Conservation (phyloP, 169 alveolate genomes). For the Plasmodium vinckei region DNA sequence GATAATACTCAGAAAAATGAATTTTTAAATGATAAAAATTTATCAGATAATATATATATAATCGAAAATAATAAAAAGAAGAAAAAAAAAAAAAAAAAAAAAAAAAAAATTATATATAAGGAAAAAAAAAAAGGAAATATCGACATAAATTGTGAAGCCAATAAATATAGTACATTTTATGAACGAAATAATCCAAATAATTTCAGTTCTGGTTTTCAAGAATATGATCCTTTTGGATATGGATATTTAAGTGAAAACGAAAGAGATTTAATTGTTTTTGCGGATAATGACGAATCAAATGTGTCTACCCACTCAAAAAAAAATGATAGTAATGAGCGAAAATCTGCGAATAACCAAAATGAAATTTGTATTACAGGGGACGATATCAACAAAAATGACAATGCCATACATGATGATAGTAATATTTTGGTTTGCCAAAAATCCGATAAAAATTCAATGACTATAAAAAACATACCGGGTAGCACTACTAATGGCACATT, state of each 20-base stretch:
- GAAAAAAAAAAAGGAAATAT: slow-evolving; percentile 28
- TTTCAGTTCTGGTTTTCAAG: slow-evolving; percentile 52
- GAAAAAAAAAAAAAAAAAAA: slow-evolving; percentile 35
- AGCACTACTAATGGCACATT: neutral
- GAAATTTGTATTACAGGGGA: neutral
- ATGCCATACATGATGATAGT: neutral
- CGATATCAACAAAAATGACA: neutral
- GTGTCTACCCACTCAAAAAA: neutral
- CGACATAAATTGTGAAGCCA: neutral
- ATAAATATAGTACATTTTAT: neutral
- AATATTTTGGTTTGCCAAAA: neutral
- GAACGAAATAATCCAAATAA: slow-evolving; percentile 14
- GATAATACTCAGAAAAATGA: neutral
- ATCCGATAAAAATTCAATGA: neutral
- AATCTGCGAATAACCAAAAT: neutral
- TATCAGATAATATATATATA: slow-evolving; percentile 31
- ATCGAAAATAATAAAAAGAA: slow-evolving; percentile 28
- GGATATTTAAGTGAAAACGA: slow-evolving; percentile 72
- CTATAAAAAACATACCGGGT: neutral
- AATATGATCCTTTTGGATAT: slow-evolving; percentile 70
- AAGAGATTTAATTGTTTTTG: slow-evolving; percentile 74
- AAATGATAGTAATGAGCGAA: neutral
- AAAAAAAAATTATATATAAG: slow-evolving; percentile 29
- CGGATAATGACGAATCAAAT: slow-evolving; percentile 62
- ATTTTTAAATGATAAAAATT: slow-evolving; percentile 39